Base-by-base conservation (phyloP, 2,329 filamentous ascomycete species). In the Venturia effusa region DNA sequence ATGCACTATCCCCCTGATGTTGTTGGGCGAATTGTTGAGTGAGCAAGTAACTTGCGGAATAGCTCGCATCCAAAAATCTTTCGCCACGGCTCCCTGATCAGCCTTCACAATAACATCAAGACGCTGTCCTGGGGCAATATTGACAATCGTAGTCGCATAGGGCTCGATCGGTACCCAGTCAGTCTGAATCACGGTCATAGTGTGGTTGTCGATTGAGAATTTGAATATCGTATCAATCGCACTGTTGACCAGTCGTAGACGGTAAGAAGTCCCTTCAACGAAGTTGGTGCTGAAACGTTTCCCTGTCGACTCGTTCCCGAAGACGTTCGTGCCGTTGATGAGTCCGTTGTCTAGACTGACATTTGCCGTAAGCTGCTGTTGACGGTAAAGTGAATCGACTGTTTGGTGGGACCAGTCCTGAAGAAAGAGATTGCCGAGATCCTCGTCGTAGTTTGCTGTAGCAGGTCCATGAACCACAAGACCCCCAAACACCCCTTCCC, bases 141-240 rank as follows among this genome's bases (percentile, higher is more conserved):
- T 67, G 15, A 78, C 64, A 4, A 71, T 73, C 8, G 71, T 68
- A 1, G 75, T 73, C 37, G 67, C 69, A 65, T 75, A 78, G 1
- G 78, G 78, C 34, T 73, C 71, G 60, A 80, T 74, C 1, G 78
- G 77, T 8, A 76, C 72, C 51, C 79, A 75, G 62, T 80, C 78
- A 2, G 74, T 70, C 1, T 74, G 71, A 51, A 80, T 74, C 45
- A 80, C 76, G 15, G 74, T 74, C 63, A 80, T 74, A 6, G 69
- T 67, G 64, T 80, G 78, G 8, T 72, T 71, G 62, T 79, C 76
- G 54, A 77, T 68, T 2, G 70, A 69, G 39, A 77, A 72, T 51
- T 74, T 70, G 65, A 76, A 72, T 65, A 69, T 69, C 34, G 71
- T 73, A 67, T 77, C 74, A 51, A 74, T 72, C 22, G 73, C 73